Base-by-base conservation (phyloP, 495 filamentous ascomycete genomes). In the Ramalina intermedia region DNA sequence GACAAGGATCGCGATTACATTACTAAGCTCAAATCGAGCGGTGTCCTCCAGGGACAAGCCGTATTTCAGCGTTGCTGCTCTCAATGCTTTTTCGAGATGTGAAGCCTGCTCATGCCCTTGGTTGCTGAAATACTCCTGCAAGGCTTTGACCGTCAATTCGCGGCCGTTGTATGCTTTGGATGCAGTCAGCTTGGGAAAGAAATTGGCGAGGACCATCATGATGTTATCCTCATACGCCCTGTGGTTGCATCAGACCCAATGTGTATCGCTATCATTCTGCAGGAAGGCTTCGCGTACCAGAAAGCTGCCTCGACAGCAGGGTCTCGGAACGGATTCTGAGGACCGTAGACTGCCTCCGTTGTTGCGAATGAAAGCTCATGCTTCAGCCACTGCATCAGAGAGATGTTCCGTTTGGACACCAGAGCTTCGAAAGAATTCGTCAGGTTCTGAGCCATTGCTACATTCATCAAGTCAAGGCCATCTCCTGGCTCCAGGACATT, bases 261-360 rank as follows among this genome's bases (percentile, higher is more conserved):
- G 14, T n/a, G 8, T 20, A 23, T 20, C 16, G 36, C 6, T 9
- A n/a, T 36, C 21, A 3, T 23, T 29, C 37, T 47, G 35, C 27
- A 36, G 27, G 29, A 14, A 17, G 8, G 36, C 3, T 37, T 9
- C n/a, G 37, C 41, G 17, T 59, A 75, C 71, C 68, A 72, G 47
- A 72, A 76, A 0, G 62, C 66, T 13, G 72, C 60, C 37, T 52
- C 53, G 16, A 72, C 43, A 1, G 46, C 50, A 43, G 51, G 35
- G n/a, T 70, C 58, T 27, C 64, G 58, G 49, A 66, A 76, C 9
- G 72, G 74, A 51, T 75, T 76, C 50, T 62, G 37, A 1, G 65
- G 66, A 0, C 75, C 73, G 52, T 76, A 78, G 0, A 66, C 61
- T 6, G 69, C 55, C 14, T 67, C 57, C 0, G 70, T 74, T n/a